These are phyloP conservation scores for Trichoderma orchidacearum DNA, from an alignment of 495 filamentous ascomycete species.

Conservation along the genomic window DNA sequence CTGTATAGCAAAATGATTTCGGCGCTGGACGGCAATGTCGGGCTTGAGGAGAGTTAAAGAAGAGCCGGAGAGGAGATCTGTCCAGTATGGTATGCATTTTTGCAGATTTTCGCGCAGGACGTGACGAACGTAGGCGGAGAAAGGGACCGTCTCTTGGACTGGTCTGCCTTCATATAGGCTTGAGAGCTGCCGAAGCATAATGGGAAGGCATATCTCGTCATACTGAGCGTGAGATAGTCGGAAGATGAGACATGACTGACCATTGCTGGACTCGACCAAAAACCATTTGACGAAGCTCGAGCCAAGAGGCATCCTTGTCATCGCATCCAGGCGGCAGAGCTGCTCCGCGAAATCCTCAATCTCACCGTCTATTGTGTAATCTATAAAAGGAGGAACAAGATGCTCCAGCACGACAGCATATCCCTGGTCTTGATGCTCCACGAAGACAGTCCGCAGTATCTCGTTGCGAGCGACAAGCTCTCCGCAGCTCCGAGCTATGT, in stretches of 20 bases:
- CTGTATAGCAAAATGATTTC: slow-evolving; percentile 19
- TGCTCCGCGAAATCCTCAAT: slow-evolving; percentile 35
- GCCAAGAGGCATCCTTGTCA: slow-evolving; percentile 41
- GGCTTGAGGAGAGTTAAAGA: slow-evolving; percentile 29
- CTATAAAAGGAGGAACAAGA: slow-evolving; percentile 34
- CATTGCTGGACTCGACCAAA: slow-evolving; percentile 35
- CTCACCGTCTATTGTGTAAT: slow-evolving; percentile 39
- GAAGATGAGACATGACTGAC: slow-evolving; percentile 44
- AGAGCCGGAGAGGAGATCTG: slow-evolving; percentile 36
- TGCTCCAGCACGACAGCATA: slow-evolving; percentile 49
- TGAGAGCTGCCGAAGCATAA: slow-evolving; percentile 36
- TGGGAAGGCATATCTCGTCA: slow-evolving; percentile 55
- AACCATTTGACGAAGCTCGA: slow-evolving; percentile 50
- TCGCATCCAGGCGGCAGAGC: slow-evolving; percentile 34
- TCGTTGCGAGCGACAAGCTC: slow-evolving; percentile 43
- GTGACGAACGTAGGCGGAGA: slow-evolving; percentile 44
- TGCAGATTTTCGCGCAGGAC: slow-evolving; percentile 14
- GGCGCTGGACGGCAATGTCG: slow-evolving; percentile 12
- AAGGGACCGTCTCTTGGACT: slow-evolving; percentile 33
- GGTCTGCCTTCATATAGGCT: slow-evolving; percentile 16
- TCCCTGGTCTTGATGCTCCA: slow-evolving; percentile 39
- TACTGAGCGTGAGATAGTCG: slow-evolving; percentile 64
- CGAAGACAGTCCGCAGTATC: slow-evolving; percentile 57
- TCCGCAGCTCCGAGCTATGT: slow-evolving; percentile 18
- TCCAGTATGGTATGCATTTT: slow-evolving; percentile 41